Conservation (phyloP, 164 flowering plant species). For the Aristolochia contorta region DNA sequence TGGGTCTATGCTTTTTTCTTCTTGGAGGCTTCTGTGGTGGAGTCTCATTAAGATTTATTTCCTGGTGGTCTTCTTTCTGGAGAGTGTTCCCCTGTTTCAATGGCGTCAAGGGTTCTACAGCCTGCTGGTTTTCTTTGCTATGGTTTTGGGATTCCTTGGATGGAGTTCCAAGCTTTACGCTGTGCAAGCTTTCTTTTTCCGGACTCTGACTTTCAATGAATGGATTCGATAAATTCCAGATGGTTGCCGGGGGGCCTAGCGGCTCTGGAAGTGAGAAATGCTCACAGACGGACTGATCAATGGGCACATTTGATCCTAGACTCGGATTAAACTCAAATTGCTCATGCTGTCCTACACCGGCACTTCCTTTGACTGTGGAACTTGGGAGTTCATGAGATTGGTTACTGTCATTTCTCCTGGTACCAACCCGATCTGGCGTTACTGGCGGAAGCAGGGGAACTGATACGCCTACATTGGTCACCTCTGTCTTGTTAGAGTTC, state of each 20-base stretch:
- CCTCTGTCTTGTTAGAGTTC: constrained; percentile 6
- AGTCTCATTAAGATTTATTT: constrained; percentile 8
- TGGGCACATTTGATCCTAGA: too few relatives aligned
- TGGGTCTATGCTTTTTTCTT: constrained; percentile 41
- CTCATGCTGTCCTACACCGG: constrained; percentile 3
- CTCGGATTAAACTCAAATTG: constrained; percentile 4
- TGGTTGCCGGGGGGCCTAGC: too few relatives aligned
- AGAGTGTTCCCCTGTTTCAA: not conserved
- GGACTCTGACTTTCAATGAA: constrained; percentile 2
- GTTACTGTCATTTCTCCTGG: not conserved
- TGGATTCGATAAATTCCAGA: too few relatives aligned
- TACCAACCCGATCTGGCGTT: constrained; percentile 8
- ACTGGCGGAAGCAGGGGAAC: constrained; percentile 9
- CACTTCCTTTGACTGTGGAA: not conserved
- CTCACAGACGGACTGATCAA: too few relatives aligned
- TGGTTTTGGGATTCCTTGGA: constrained; percentile 19
- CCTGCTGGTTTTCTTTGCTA: too few relatives aligned
- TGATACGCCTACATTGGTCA: constrained; percentile 3
- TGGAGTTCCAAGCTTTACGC: constrained; percentile 12
- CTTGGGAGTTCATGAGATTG: constrained; percentile 3
- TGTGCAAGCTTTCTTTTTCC: constrained; percentile 7
- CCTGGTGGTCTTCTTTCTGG: constrained; percentile 5
- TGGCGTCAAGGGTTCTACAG: too few relatives aligned
- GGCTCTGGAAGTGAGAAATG: too few relatives aligned
- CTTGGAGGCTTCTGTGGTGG: constrained; percentile 10